A percentile compares a stretch with the other conserved stretches of the same genome.
Conservation (phyloP, 1,284 basidiomycete genomes). For the Puccinia triticina region DNA sequence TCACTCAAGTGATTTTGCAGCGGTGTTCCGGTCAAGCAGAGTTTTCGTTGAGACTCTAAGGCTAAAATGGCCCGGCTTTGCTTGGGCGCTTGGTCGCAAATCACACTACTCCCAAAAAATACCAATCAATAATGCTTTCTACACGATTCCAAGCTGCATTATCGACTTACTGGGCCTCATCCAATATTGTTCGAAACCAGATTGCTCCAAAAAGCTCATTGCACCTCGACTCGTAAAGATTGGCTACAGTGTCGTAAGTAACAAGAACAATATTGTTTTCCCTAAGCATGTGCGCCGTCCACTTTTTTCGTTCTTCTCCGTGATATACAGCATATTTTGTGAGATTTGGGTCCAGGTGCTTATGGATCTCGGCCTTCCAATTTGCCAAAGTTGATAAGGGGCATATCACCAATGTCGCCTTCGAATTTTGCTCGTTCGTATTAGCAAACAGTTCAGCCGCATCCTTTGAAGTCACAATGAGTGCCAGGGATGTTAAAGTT, state of each 20-base stretch:
- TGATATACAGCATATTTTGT: neutral
- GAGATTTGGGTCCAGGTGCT: neutral
- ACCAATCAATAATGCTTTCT: neutral
- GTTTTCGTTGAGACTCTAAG: neutral
- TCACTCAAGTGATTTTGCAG: slow-evolving; percentile 15
- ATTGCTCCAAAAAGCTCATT: slow-evolving; percentile 1
- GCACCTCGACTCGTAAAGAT: neutral
- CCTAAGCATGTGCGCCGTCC: neutral
- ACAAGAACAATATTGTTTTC: slow-evolving; percentile 9
- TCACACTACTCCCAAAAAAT: neutral
- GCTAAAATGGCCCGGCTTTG: slow-evolving; percentile 18
- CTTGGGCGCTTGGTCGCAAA: neutral
- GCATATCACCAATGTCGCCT: slow-evolving; percentile 14
- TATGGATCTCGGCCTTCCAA: slow-evolving; percentile 10
- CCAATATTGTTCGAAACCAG: slow-evolving; percentile 14
- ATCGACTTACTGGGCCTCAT: slow-evolving; percentile 7
- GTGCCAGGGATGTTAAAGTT: slow-evolving; percentile 15
- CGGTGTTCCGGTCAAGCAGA: slow-evolving; percentile 1
- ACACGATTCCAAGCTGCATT: neutral
- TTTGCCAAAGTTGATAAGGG: slow-evolving; percentile 9
- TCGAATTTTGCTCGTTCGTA: neutral
- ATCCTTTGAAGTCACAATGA: neutral
- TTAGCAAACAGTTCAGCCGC: neutral
- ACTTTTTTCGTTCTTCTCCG: slow-evolving; percentile 14
- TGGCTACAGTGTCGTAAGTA: slow-evolving; percentile 3